Conservation (phyloP, 768 basidiomycete genomes). For the Termitomyces bulborhizus region DNA sequence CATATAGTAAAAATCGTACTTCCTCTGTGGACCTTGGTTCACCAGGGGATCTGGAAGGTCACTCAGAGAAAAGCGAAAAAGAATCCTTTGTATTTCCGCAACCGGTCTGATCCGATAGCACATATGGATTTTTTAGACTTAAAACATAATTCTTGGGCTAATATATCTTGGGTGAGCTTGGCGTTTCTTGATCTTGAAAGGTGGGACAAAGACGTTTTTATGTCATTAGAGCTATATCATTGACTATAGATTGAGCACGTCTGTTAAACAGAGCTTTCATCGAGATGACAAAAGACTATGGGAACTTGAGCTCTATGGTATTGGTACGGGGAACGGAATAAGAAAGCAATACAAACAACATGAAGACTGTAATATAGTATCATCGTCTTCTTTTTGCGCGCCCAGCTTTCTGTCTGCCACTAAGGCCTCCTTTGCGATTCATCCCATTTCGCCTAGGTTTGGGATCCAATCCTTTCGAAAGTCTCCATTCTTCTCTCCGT, state of each 20-base stretch:
- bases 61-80: constrained; percentile 20
- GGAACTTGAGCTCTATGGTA: neutral
- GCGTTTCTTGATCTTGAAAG: neutral
- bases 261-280: constrained; percentile 1
- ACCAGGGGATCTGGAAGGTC: constrained; percentile 19
- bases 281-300: neutral
- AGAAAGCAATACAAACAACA: constrained; percentile 1
- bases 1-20: constrained; percentile 19
- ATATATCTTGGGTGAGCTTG: neutral
- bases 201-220: neutral
- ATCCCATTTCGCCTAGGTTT: constrained; percentile 44
- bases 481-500: constrained; percentile 76
- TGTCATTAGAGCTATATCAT: neutral
- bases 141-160: neutral
- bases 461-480: constrained; percentile 66
- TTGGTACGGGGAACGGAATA: neutral
- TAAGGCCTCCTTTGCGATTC: constrained; percentile 62
- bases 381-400: constrained; percentile 66
- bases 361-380: constrained; percentile 12
- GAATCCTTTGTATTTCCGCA: constrained; percentile 20
- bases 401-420: constrained; percentile 61
- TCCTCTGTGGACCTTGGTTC: constrained; percentile 24
- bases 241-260: neutral
- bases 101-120: constrained; percentile 7
- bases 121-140: neutral